phyloP scores from a whole-genome alignment of 83 land plant species.

The Picea engelmannii region DNA sequence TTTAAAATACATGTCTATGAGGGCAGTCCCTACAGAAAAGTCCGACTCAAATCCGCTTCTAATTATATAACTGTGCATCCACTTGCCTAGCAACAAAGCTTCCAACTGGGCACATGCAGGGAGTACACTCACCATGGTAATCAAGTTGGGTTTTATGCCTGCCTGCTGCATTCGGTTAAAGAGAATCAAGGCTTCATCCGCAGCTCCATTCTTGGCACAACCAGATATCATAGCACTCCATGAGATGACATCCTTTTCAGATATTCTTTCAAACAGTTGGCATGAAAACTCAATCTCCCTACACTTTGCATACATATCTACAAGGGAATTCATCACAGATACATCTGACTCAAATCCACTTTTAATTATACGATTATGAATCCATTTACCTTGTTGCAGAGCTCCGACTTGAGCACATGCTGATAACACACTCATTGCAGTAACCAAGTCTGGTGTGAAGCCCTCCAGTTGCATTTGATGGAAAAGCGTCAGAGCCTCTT shows the following conservation, averaged over 20 bases:
- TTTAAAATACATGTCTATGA: too few species aligned
- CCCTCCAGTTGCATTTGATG: too few species aligned
- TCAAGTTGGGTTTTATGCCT: conserved; percentile 21
- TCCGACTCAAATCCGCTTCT: neutral
- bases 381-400: conserved; percentile 45
- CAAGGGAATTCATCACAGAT: conserved; percentile 45
- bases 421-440: too few species aligned
- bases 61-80: conserved; percentile 2
- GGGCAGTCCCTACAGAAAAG: neutral
- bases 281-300: conserved; percentile 44
- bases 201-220: conserved; percentile 21
- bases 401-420: conserved; percentile 56
- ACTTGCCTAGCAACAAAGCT: neutral
- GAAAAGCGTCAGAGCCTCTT: too few species aligned
- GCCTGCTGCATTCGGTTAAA: conserved; percentile 26
- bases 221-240: conserved; percentile 45
- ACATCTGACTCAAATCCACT: conserved; percentile 33
- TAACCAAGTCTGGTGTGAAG: too few species aligned
- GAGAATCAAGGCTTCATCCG: conserved; percentile 25
- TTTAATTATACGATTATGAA: conserved; percentile 34
- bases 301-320: conserved; percentile 72
- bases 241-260: conserved; percentile 29
- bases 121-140: conserved; percentile 24
- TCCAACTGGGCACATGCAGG: conserved; percentile 27
- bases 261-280: conserved; percentile 30